Base-by-base conservation (phyloP, 129 eudicot species). In the Flaveria sonorensis region DNA sequence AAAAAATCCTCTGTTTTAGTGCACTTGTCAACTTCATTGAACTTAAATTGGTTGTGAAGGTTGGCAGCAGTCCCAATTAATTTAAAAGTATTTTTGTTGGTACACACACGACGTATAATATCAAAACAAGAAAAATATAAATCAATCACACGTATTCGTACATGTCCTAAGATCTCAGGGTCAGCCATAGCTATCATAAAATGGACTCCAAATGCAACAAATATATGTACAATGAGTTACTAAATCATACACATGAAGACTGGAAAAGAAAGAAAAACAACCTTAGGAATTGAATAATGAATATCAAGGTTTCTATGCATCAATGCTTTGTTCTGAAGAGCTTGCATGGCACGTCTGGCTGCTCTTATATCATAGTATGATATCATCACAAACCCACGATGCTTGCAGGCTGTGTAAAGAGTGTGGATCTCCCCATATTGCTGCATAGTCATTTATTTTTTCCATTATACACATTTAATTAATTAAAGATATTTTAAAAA, bases 351-450 rank as follows among this genome's bases (percentile, higher is more conserved):
- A 85, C 91, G 87, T 79, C 82, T 81, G 56, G 99, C 87, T 70
- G 99, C 92, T 88, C 99, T 76, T 81, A 92, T 81, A 78, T 95
- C 99, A 83, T 81, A 95, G 78, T 95, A 95, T 28, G 99, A 92
- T 69, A 95, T 80, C 96, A 95, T 95, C 57, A 95, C 95, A 82
- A 95, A 92, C 9, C 99, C 99, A 78, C 94, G 82, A 80, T 89
- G 89, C 75, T 95, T 95, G 90, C 96, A 87, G 39, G 99, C 91
- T 46, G 97, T 95, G 86, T 91, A 92, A 26, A 95, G 86, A 66
- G 94, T 85, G 73, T 83, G 92, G 57, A 95, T 86, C 52, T 95
- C 99, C 79, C 99, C 99, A 61, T 79, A 89, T 95, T 95, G 92
- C 99, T 95, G 87, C 82, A 81, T 24, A 66, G 19, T n/a, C 26